Conservation (phyloP, 2,329 filamentous ascomycete genomes). For the Neofusicoccum umdonicola region DNA sequence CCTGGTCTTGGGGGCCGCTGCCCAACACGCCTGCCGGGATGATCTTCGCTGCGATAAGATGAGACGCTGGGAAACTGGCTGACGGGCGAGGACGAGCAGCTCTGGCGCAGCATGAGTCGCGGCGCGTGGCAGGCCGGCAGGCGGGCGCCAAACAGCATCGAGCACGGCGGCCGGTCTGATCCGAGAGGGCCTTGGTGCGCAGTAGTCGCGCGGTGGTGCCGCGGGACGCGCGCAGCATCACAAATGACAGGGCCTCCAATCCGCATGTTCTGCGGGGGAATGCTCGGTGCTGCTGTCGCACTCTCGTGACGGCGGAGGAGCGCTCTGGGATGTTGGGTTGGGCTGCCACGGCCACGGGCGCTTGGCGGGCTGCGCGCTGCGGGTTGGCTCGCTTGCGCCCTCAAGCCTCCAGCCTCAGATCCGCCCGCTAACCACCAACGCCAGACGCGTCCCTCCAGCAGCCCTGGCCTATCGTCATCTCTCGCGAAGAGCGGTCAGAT, state of each 20-base stretch:
- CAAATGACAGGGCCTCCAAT: conserved; percentile 10
- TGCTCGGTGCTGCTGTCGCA: not conserved
- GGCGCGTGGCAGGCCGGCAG: not conserved
- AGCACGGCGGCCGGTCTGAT: not conserved
- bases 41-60: conserved; percentile 5
- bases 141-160: conserved; percentile 12
- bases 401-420: too few species aligned
- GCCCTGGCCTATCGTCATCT: not conserved
- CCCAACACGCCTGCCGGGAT: not conserved
- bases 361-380: not conserved
- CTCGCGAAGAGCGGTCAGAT: not conserved
- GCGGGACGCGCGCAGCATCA: conserved; percentile 5
- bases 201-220: not conserved
- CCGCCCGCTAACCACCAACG: too few species aligned
- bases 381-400: not conserved
- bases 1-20: not conserved
- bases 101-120: not conserved
- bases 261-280: not conserved
- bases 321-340: too few species aligned
- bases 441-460: too few species aligned
- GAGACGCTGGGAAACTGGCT: not conserved
- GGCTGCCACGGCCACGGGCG: not conserved
- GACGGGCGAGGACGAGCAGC: not conserved
- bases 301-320: too few species aligned
- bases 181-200: not conserved